phyloP scores from a whole-genome alignment of 1,284 basidiomycete species.

The Malassezia furfur region DNA sequence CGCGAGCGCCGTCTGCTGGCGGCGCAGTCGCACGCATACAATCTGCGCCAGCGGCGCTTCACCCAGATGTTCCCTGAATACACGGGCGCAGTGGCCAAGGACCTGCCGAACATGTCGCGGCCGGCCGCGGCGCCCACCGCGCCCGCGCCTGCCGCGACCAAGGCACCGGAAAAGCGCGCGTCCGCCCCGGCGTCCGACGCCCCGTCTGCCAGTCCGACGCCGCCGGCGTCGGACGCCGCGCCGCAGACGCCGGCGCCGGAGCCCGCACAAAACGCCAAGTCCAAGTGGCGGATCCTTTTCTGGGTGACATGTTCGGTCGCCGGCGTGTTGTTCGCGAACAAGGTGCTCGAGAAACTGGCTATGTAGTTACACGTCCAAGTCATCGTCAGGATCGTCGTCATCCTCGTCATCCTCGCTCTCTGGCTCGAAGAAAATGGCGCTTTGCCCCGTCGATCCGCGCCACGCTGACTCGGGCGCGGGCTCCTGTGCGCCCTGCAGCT shows the following conservation, averaged over 20 bases:
- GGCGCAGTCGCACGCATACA: constrained; percentile 71
- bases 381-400: constrained; percentile 43
- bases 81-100: constrained; percentile 16
- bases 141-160: neutral
- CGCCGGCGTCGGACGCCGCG: neutral
- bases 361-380: constrained; percentile 29
- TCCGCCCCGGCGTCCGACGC: neutral
- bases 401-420: constrained; percentile 42
- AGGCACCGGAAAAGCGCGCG: neutral
- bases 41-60: constrained; percentile 68
- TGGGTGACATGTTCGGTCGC: constrained; percentile 19
- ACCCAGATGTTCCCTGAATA: constrained; percentile 42
- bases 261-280: too few relatives aligned
- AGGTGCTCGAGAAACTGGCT: constrained; percentile 47
- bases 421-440: constrained; percentile 40
- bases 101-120: constrained; percentile 41
- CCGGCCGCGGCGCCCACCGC: neutral
- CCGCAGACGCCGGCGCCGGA: neutral
- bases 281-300: neutral
- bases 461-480: neutral
- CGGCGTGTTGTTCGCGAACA: constrained; percentile 42
- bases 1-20: constrained; percentile 70
- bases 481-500: constrained; percentile 17
- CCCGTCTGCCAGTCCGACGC: neutral
- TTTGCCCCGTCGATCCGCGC: constrained; percentile 30